Conservation (phyloP, 108 stramenopile genomes). For the Skeletonema menzelii region DNA sequence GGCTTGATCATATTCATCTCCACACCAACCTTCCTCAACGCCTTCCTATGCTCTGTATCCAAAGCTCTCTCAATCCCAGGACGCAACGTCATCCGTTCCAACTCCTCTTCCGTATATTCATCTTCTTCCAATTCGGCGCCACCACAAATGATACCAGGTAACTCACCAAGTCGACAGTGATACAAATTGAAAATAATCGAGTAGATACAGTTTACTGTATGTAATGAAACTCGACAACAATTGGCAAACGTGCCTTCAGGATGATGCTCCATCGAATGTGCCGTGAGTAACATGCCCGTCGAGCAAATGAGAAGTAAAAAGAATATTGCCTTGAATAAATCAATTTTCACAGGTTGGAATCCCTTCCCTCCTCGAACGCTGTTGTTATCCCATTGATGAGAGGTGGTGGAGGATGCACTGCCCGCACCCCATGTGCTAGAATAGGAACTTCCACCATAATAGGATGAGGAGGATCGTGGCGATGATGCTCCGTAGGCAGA, state of each 20-base stretch:
- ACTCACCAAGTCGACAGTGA: conserved; percentile 48
- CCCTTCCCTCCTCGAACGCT: neutral
- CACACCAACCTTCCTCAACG: conserved; percentile 39
- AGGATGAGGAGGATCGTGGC: neutral
- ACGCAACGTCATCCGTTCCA: conserved; percentile 45
- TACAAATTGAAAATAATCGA: conserved; percentile 43
- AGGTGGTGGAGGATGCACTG: neutral
- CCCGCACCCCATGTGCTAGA: conserved; percentile 18
- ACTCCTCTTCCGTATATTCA: conserved; percentile 47
- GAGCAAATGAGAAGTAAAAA: conserved; percentile 13
- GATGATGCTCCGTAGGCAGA: neutral
- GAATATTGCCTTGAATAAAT: conserved; percentile 23
- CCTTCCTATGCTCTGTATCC: conserved; percentile 48
- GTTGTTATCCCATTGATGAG: neutral
- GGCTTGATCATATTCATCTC: conserved; percentile 38
- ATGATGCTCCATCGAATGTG: conserved; percentile 31
- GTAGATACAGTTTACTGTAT: conserved; percentile 22
- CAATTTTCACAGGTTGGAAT: conserved; percentile 5
- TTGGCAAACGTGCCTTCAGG: conserved; percentile 48
- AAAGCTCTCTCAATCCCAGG: conserved; percentile 48
- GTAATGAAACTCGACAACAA: conserved; percentile 37
- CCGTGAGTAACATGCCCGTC: conserved; percentile 41
- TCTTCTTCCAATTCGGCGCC: conserved; percentile 26
- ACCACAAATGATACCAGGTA: conserved; percentile 30
- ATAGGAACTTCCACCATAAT: neutral